A percentile compares a stretch with the other conserved stretches of the same genome.
Evolutionary conservation across 2,329 filamentous ascomycete species (phyloP).

Genomic region (Orbilia oligospora): DNA sequence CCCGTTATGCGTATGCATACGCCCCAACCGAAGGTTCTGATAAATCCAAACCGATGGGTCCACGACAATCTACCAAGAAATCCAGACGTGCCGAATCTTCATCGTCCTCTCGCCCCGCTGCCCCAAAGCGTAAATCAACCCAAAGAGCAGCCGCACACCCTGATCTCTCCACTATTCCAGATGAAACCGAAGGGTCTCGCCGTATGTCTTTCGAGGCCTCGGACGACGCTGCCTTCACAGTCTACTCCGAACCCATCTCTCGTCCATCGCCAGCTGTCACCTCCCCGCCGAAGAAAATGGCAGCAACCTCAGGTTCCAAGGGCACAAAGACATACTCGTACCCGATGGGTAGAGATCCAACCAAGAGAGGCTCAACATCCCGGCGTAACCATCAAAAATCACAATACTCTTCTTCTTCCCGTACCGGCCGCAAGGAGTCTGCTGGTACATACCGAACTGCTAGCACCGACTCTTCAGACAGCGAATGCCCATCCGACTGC

Average conservation of each 20-base stretch:
- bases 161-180: constrained; percentile 52
- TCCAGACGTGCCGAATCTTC: constrained; percentile 50
- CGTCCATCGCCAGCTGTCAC: constrained; percentile 40
- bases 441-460: constrained; percentile 54
- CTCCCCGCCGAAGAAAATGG: constrained; percentile 41
- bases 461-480: constrained; percentile 57
- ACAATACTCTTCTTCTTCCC: constrained; percentile 42
- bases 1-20: constrained; percentile 57
- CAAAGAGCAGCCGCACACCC: constrained; percentile 47
- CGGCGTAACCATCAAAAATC: constrained; percentile 18
- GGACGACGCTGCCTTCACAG: constrained; percentile 54
- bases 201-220: constrained; percentile 54
- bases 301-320: constrained; percentile 31
- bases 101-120: constrained; percentile 34
- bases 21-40: constrained; percentile 49
- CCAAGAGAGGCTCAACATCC: constrained; percentile 31
- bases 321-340: constrained; percentile 32
- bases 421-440: constrained; percentile 51
- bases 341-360: constrained; percentile 26
- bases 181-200: constrained; percentile 49
- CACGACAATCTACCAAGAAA: constrained; percentile 57
- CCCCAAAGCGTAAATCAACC: constrained; percentile 47
- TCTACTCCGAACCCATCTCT: constrained; percentile 52
- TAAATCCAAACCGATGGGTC: constrained; percentile 36
- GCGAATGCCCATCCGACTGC: constrained; percentile 53